These are phyloP conservation scores for Fusarium chlamydosporum DNA, from an alignment of 2,329 filamentous ascomycete genomes.

Conservation along the genomic window DNA sequence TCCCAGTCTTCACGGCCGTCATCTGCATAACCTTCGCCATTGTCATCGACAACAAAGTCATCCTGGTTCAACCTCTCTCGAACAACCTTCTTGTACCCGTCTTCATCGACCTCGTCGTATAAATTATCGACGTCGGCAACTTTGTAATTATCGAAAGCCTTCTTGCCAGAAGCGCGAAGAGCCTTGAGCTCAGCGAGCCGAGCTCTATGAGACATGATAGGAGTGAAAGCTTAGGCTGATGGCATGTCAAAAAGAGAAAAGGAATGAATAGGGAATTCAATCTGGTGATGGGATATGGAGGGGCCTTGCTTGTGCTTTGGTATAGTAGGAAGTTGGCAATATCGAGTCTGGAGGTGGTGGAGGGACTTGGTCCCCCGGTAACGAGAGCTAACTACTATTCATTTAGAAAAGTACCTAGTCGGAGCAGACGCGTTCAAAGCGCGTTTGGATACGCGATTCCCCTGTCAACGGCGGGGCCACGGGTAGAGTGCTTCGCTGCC, in stretches of 20 bases:
- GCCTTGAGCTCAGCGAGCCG: conserved; percentile 84
- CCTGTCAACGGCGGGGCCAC: conserved; percentile 28
- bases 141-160: conserved; percentile 88
- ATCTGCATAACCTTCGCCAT: conserved; percentile 96
- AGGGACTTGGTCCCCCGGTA: conserved; percentile 41
- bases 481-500: conserved; percentile 27
- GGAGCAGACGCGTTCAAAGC: conserved; percentile 36
- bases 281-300: neutral
- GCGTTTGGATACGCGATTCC: conserved; percentile 39
- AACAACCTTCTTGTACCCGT: conserved; percentile 96
- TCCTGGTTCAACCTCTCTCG: conserved; percentile 90
- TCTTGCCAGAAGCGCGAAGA: conserved; percentile 90
- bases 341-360: conserved; percentile 21
- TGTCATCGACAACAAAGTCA: conserved; percentile 98
- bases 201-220: conserved; percentile 60
- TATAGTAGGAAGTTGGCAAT: conserved; percentile 26
- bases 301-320: conserved; percentile 2
- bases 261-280: neutral
- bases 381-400: conserved; percentile 34
- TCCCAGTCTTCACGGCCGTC: conserved; percentile 97
- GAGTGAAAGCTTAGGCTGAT: conserved; percentile 37
- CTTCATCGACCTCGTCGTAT: conserved; percentile 97
- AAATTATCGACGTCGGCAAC: conserved; percentile 86
- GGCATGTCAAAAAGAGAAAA: conserved; percentile 40
- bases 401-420: conserved; percentile 46